These are phyloP conservation scores for Tanacetum coccineum DNA, from an alignment of 129 eudicot species.

Conservation along the genomic window DNA sequence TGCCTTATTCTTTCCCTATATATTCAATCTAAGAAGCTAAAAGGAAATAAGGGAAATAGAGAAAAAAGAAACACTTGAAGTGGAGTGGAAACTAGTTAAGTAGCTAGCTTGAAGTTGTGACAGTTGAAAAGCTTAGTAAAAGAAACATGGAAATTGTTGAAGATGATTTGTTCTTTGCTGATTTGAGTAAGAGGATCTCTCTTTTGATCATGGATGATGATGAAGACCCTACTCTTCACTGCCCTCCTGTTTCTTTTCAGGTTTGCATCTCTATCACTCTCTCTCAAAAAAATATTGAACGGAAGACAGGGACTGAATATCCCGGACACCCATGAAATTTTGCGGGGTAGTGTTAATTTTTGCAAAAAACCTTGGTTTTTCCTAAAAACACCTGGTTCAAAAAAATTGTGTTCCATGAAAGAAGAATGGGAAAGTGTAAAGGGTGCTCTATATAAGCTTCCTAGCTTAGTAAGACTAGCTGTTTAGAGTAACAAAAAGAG, in stretches of 20 bases:
- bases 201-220: slow-evolving; percentile 93
- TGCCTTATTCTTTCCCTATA: slow-evolving; percentile 32
- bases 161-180: slow-evolving; percentile 88
- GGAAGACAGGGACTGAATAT: too few relatives aligned
- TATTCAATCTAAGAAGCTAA: slow-evolving; percentile 19
- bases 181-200: slow-evolving; percentile 76
- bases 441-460: too few relatives aligned
- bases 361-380: too few relatives aligned
- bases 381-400: too few relatives aligned
- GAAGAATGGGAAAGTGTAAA: too few relatives aligned
- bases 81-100: not conserved
- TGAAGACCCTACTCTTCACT: slow-evolving; percentile 45
- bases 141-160: slow-evolving; percentile 66
- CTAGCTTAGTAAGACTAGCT: too few relatives aligned
- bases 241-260: slow-evolving; percentile 64
- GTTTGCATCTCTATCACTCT: slow-evolving; percentile 29
- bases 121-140: slow-evolving; percentile 15
- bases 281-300: not conserved
- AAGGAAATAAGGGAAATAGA: slow-evolving; percentile 10
- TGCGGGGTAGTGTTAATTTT: too few relatives aligned
- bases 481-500: too few relatives aligned
- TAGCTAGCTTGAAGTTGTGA: not conserved
- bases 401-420: too few relatives aligned
- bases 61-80: slow-evolving; percentile 23
- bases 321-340: too few relatives aligned